These are phyloP conservation scores for Phoma sp. DNA, from an alignment of 2,329 filamentous ascomycete species.

Conservation along the genomic window DNA sequence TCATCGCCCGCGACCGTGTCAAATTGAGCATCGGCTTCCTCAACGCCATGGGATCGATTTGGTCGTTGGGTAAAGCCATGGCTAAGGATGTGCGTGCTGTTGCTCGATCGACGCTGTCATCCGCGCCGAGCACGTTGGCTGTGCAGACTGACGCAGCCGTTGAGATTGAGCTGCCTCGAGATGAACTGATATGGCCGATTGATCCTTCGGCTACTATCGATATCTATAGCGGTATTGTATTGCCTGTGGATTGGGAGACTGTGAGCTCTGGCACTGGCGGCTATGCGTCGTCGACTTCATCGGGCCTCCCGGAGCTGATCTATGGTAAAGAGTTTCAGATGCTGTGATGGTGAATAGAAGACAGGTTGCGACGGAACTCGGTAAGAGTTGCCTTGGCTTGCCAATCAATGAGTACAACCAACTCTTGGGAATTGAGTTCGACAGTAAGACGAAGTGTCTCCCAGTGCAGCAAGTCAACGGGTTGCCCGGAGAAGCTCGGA, in stretches of 20 bases:
- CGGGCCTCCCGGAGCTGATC: background rate
- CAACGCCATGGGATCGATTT: constrained; percentile 69
- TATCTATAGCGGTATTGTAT: constrained; percentile 40
- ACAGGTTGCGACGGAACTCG: background rate
- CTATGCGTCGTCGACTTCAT: constrained; percentile 2
- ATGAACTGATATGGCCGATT: constrained; percentile 40
- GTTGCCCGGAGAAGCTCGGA: background rate
- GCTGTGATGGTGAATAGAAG: no score
- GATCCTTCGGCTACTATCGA: constrained; percentile 39
- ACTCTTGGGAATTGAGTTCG: background rate
- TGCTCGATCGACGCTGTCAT: constrained; percentile 68
- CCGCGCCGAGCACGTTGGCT: constrained; percentile 15
- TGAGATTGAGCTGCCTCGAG: constrained; percentile 37
- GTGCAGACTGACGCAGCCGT: constrained; percentile 17
- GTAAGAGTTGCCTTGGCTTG: background rate
- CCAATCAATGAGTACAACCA: background rate
- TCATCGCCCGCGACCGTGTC: constrained; percentile 74
- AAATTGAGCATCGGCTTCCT: constrained; percentile 79
- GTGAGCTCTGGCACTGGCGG: background rate
- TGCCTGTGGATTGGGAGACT: constrained; percentile 32
- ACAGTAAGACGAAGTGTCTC: background rate
- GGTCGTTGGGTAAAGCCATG: constrained; percentile 74
- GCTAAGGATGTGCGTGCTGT: constrained; percentile 75
- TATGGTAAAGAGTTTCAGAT: background rate
- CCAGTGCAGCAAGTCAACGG: background rate